These are phyloP conservation scores for Anastatica hierochuntica DNA, from an alignment of 345 rosid species.

Conservation along the genomic window DNA sequence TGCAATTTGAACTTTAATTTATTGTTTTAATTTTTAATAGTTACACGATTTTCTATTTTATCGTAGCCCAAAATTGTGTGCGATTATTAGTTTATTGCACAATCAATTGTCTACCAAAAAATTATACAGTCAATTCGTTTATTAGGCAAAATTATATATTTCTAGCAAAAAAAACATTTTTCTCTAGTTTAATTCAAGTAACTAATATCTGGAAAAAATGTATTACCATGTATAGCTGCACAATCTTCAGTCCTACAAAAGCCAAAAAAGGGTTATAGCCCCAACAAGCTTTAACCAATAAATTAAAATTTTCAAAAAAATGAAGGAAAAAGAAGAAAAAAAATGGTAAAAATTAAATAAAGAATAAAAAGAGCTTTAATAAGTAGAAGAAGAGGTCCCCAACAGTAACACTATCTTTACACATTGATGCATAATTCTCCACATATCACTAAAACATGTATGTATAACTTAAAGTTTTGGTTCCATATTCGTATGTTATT, in stretches of 20 bases:
- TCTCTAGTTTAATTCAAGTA: background rate
- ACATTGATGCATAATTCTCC: slow-evolving; percentile 25
- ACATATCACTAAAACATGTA: slow-evolving; percentile 16
- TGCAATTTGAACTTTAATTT: slow-evolving; percentile 26
- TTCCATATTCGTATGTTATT: slow-evolving; percentile 21
- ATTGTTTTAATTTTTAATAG: slow-evolving; percentile 6
- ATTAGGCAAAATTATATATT: background rate
- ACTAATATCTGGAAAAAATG: slow-evolving; percentile 10
- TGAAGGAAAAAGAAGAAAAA: slow-evolving; percentile 15
- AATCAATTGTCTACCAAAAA: background rate
- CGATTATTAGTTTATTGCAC: background rate
- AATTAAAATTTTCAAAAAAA: slow-evolving; percentile 4
- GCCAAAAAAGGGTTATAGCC: slow-evolving; percentile 35
- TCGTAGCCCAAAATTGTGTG: slow-evolving; percentile 4
- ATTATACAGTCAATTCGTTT: background rate
- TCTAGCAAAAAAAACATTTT: background rate
- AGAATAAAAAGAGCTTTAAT: slow-evolving; percentile 26
- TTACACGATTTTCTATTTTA: slow-evolving; percentile 2
- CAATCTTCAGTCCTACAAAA: slow-evolving; percentile 87
- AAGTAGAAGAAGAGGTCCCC: slow-evolving; percentile 47
- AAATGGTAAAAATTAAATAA: slow-evolving; percentile 24
- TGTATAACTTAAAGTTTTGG: slow-evolving; percentile 19
- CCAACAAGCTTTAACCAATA: slow-evolving; percentile 34
- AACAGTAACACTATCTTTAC: slow-evolving; percentile 15
- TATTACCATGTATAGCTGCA: slow-evolving; percentile 29